phyloP scores from a whole-genome alignment of 2,329 filamentous ascomycete species.

The Arthroderma sp. region DNA sequence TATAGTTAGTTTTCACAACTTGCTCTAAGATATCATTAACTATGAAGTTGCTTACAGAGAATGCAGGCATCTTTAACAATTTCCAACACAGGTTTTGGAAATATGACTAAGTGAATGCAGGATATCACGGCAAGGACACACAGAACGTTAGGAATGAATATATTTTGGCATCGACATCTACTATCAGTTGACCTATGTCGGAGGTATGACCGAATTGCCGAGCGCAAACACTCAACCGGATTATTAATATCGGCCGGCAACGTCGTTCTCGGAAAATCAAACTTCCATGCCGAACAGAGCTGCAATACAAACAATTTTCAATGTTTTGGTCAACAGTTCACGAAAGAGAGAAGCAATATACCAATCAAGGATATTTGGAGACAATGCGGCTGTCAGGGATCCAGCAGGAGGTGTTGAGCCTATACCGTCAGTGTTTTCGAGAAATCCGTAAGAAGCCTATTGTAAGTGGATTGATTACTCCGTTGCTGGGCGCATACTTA shows the following conservation, averaged over 20 bases:
- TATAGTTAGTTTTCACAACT: neutral
- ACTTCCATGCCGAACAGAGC: neutral
- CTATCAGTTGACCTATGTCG: neutral
- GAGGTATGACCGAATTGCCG: neutral
- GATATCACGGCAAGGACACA: too few species aligned
- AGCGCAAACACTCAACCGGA: neutral
- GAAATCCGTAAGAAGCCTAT: constrained; percentile 68
- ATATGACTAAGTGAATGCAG: too few species aligned
- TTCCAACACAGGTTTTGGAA: neutral
- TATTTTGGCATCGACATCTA: neutral
- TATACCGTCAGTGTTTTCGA: constrained; percentile 78
- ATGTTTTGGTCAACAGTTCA: neutral
- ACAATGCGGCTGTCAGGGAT: constrained; percentile 55
- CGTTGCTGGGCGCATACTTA: neutral
- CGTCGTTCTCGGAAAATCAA: neutral
- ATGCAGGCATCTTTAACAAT: neutral
- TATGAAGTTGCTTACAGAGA: neutral
- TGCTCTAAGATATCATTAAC: neutral
- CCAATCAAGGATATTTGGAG: neutral
- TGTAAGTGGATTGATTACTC: constrained; percentile 36
- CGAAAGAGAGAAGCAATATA: neutral
- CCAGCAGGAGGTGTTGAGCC: constrained; percentile 73
- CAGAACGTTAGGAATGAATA: neutral
- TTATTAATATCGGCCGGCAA: neutral
- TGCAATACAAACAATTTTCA: neutral